These are phyloP conservation scores for Chlorociboria aeruginascens DNA, from an alignment of 495 filamentous ascomycete species.

Conservation along the genomic window DNA sequence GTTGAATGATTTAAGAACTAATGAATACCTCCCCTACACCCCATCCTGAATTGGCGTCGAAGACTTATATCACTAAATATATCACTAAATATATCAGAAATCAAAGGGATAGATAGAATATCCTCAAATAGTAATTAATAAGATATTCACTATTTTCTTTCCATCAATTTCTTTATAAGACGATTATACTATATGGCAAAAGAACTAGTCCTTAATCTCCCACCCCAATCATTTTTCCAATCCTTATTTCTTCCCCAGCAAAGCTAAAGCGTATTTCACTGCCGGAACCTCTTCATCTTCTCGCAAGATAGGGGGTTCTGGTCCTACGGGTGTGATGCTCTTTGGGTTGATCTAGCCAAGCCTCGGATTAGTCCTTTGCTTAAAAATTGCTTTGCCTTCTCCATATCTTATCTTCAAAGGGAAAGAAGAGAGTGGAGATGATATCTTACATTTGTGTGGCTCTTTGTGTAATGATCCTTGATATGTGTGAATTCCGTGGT, in stretches of 20 bases:
- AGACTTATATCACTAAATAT: too few relatives aligned
- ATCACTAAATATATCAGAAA: too few relatives aligned
- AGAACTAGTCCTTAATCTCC: too few relatives aligned
- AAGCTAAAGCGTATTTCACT: conserved; percentile 10
- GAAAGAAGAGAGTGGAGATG: neutral
- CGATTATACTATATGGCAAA: too few relatives aligned
- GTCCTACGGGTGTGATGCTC: conserved; percentile 53
- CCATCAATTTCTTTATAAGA: too few relatives aligned
- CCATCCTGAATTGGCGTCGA: too few relatives aligned
- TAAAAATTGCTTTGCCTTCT: neutral
- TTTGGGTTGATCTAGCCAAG: conserved; percentile 27
- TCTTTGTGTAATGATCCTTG: conserved; percentile 37
- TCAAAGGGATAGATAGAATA: too few relatives aligned
- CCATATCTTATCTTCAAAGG: neutral
- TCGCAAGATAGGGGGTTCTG: conserved; percentile 46
- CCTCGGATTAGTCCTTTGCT: neutral
- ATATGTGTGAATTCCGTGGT: conserved; percentile 58
- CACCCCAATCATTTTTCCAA: too few relatives aligned
- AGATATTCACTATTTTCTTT: too few relatives aligned
- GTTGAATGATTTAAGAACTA: too few relatives aligned
- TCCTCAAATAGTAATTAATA: too few relatives aligned
- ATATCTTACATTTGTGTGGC: conserved; percentile 27
- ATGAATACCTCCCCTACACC: too few relatives aligned
- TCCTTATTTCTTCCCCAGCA: conserved; percentile 9
- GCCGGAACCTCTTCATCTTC: conserved; percentile 17